A percentile compares a stretch with the other conserved stretches of the same genome.
These are phyloP conservation scores for Termitomyces sp. DNA, from an alignment of 768 basidiomycete species.

Conservation along the genomic window DNA sequence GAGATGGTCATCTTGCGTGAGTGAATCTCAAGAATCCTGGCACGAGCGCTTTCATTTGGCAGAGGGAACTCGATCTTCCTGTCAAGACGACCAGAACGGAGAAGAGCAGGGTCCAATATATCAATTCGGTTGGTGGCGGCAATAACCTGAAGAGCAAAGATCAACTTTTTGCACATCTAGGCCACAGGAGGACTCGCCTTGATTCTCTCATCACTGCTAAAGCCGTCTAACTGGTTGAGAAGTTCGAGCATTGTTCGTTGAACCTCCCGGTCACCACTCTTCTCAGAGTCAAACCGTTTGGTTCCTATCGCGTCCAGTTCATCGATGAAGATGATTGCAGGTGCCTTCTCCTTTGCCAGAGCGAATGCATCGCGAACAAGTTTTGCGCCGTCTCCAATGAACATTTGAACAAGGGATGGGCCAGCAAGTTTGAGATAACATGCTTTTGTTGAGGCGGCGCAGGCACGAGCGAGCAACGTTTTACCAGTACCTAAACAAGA, in stretches of 20 bases:
- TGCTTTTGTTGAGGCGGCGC: constrained; percentile 96
- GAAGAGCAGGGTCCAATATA: constrained; percentile 96
- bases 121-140: constrained; percentile 99
- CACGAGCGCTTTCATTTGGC: constrained; percentile 94
- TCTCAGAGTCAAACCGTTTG: constrained; percentile 97
- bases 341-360: constrained; percentile 96
- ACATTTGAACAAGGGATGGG: constrained; percentile 99
- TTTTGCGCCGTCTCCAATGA: constrained; percentile 99
- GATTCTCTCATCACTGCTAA: constrained; percentile 95
- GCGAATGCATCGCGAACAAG: constrained; percentile 98
- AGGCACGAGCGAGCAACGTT: constrained; percentile 95
- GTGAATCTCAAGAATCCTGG: constrained; percentile 95
- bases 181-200: constrained; percentile 54
- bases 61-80: constrained; percentile 98
- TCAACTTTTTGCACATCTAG: constrained; percentile 8
- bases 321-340: constrained; percentile 99
- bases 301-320: constrained; percentile 99
- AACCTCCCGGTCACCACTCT: constrained; percentile 99
- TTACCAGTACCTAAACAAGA: constrained; percentile 76
- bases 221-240: constrained; percentile 96
- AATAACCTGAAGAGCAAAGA: constrained; percentile 65
- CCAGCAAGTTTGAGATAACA: constrained; percentile 98
- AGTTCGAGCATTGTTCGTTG: constrained; percentile 99
- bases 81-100: constrained; percentile 96
- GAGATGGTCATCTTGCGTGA: constrained; percentile 92